Base-by-base conservation (phyloP, 2,329 filamentous ascomycete genomes). In the Ascochyta rabiei region DNA sequence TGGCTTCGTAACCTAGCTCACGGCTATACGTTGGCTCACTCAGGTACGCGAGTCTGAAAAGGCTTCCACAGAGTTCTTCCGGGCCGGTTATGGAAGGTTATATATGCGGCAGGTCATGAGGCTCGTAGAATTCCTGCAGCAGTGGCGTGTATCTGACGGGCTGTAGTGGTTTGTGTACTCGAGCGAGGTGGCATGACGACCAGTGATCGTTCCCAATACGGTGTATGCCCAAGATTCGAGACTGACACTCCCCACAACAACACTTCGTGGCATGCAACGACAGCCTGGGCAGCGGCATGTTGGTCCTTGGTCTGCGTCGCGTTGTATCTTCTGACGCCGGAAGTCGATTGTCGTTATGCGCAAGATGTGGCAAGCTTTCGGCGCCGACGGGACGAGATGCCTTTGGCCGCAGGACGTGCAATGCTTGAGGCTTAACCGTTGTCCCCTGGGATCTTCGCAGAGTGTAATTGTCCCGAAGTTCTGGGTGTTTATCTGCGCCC, bases 321-420 rank as follows among this genome's bases (percentile, higher is more conserved):
- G 15, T 44, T 38, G 18, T 40, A 30, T 24, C 19, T 35, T n/a
- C 26, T 42, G 51, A 33, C 26, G 13, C 21, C 21, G 9, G 47
- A 38, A 21, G n/a, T 28, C 31, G 52, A 24, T 35, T 34, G 26
- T 47, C 18, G 38, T 42, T 39, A 9, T 56, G 43, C 26, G 48
- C 42, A 58, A 38, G 42, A 57, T 33, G 24, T 55, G 42, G 53
- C 41, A 65, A 60, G 49, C 55, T 66, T 62, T 56, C 71, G 71
- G 71, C 65, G 61, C 53, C 66, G 59, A 64, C 71, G 71, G 71
- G 71, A 72, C 67, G 71, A 60, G 60, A 60, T 69, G 60, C 71
- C 70, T 56, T 44, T 39, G 48, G 56, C 54, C 46, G 43, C 47
- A 59, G 64, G 60, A 60, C 62, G 51, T 63, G 57, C 54, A 55